Evolutionary conservation across 306 rosid species (phyloP).

Genomic region (apple (Malus domestica)): DNA sequence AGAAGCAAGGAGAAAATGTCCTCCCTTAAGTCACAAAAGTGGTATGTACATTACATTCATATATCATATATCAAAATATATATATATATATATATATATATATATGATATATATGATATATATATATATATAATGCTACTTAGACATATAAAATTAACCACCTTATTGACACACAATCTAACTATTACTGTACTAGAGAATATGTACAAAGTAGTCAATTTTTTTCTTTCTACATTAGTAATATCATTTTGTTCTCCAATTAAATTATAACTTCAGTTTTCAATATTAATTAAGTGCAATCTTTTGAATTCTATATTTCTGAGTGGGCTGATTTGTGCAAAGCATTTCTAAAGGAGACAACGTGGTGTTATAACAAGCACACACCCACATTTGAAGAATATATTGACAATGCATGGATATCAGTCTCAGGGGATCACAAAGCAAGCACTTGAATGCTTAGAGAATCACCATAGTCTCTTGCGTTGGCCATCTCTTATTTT

Average conservation of each 20-base stretch:
- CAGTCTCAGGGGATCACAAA: slow-evolving; percentile 35
- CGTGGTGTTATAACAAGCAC: slow-evolving; percentile 26
- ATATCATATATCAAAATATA: no score
- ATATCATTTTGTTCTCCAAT: no score
- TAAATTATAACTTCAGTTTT: not conserved
- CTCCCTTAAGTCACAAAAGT: slow-evolving; percentile 43
- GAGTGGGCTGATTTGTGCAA: slow-evolving; percentile 54
- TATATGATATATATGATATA: no score
- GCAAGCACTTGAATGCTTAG: slow-evolving; percentile 24
- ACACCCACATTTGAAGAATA: slow-evolving; percentile 36
- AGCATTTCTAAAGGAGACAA: slow-evolving; percentile 28
- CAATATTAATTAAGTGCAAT: not conserved
- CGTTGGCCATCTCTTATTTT: slow-evolving; percentile 1
- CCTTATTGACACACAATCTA: no score
- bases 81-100: no score
- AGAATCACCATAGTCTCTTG: slow-evolving; percentile 22
- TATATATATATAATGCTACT: no score
- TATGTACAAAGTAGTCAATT: not conserved
- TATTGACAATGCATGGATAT: slow-evolving; percentile 42
- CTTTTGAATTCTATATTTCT: not conserved
- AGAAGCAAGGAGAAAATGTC: slow-evolving; percentile 25
- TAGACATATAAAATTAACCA: no score
- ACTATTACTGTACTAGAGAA: no score
- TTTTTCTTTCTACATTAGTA: not conserved
- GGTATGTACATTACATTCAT: slow-evolving; percentile 12